A percentile compares a stretch with the other conserved stretches of the same genome.
Evolutionary conservation across 1,139 yeast species (phyloP).

Genomic region (Blastobotrys buckinghamii): DNA sequence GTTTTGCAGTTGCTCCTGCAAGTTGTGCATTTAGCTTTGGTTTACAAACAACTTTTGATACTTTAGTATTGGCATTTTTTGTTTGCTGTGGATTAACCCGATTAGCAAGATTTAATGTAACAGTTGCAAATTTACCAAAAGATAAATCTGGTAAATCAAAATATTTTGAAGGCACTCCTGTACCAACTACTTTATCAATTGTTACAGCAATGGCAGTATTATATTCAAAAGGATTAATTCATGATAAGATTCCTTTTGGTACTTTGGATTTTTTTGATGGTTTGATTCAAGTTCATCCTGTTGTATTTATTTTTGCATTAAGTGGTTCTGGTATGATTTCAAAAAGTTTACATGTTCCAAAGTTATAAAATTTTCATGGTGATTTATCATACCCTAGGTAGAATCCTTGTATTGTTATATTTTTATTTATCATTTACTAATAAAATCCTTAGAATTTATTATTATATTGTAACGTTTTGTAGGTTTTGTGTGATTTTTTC

Average conservation of each 20-base stretch:
- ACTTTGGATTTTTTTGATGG: slow-evolving; percentile 61
- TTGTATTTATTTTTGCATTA: slow-evolving; percentile 55
- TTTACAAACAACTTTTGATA: slow-evolving; percentile 76
- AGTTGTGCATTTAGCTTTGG: slow-evolving; percentile 90
- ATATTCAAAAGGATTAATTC: slow-evolving; percentile 40
- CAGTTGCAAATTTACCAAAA: slow-evolving; percentile 88
- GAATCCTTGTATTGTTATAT: not conserved
- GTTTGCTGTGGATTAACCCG: slow-evolving; percentile 92
- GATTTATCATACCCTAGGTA: too few species aligned
- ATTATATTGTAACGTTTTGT: too few species aligned
- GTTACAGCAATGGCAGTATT: slow-evolving; percentile 71
- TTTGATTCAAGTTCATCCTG: slow-evolving; percentile 62
- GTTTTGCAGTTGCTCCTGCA: slow-evolving; percentile 93
- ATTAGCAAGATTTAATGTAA: slow-evolving; percentile 90
- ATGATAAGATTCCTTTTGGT: slow-evolving; percentile 60
- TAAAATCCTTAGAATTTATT: too few species aligned
- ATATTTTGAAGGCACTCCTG: slow-evolving; percentile 91
- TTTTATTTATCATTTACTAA: too few species aligned
- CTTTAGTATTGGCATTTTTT: slow-evolving; percentile 69
- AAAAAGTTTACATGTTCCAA: slow-evolving; percentile 85
- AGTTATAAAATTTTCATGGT: slow-evolving; percentile 46
- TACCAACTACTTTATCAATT: slow-evolving; percentile 66
- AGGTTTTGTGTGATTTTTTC: too few species aligned
- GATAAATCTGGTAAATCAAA: slow-evolving; percentile 76
- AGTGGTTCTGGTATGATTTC: slow-evolving; percentile 93